Evolutionary conservation across 2,329 filamentous ascomycete species (phyloP).

Genomic region (Fusarium kyushuense): DNA sequence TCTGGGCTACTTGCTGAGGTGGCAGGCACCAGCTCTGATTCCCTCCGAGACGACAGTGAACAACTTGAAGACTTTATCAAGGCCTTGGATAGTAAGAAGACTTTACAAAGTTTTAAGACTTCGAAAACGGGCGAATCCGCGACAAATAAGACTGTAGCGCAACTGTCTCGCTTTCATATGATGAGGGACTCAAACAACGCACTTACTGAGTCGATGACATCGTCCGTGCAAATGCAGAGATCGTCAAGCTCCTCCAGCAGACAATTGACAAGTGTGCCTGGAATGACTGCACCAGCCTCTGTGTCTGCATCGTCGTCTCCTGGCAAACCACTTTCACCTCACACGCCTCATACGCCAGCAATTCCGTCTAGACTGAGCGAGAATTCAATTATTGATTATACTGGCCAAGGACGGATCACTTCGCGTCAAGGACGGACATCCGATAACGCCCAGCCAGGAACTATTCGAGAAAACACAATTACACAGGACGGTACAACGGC

Average conservation of each 20-base stretch:
- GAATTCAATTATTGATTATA: slow-evolving; percentile 74
- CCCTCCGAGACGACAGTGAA: slow-evolving; percentile 82
- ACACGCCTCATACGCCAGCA: slow-evolving; percentile 92
- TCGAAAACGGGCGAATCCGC: slow-evolving; percentile 75
- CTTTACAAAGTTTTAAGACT: slow-evolving; percentile 81
- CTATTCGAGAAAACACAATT: slow-evolving; percentile 55
- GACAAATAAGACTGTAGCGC: slow-evolving; percentile 80
- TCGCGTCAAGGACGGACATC: slow-evolving; percentile 48
- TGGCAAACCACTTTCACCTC: slow-evolving; percentile 88
- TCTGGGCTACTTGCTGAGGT: slow-evolving; percentile 82
- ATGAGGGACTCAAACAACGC: slow-evolving; percentile 92
- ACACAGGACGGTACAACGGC: slow-evolving; percentile 70
- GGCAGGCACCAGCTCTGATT: slow-evolving; percentile 74
- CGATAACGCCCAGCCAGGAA: slow-evolving; percentile 46
- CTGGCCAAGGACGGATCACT: slow-evolving; percentile 47
- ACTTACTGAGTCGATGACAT: slow-evolving; percentile 92
- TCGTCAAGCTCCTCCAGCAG: slow-evolving; percentile 80
- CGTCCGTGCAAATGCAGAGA: slow-evolving; percentile 85
- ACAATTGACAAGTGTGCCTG: slow-evolving; percentile 69
- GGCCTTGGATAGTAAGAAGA: slow-evolving; percentile 87
- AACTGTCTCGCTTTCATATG: slow-evolving; percentile 85
- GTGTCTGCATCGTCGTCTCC: slow-evolving; percentile 89
- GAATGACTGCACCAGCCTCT: slow-evolving; percentile 79
- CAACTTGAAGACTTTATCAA: slow-evolving; percentile 95
- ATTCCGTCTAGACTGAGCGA: slow-evolving; percentile 94